These are phyloP conservation scores for Piper longum DNA, from an alignment of 164 flowering plant species.

Conservation along the genomic window DNA sequence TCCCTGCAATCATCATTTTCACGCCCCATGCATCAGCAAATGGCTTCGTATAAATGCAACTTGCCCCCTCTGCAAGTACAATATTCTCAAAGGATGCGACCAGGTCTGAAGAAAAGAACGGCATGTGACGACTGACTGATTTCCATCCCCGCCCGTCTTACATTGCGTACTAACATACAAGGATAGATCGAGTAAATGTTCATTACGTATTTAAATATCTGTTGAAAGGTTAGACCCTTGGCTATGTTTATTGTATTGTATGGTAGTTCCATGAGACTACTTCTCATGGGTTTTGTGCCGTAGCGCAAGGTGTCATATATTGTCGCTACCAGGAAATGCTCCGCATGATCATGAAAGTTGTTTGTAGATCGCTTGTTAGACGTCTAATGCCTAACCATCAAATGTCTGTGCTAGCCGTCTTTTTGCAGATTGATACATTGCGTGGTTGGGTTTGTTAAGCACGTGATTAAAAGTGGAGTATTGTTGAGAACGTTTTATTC, in stretches of 20 bases:
- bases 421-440: too few species aligned
- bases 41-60: constrained; percentile 31
- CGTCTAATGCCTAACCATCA: too few species aligned
- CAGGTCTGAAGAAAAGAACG: constrained; percentile 11
- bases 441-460: too few species aligned
- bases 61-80: constrained; percentile 30
- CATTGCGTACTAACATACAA: not conserved
- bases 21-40: constrained; percentile 21
- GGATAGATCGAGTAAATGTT: not conserved
- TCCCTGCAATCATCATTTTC: constrained; percentile 27
- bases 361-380: too few species aligned
- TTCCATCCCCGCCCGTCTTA: not conserved
- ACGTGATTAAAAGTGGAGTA: too few species aligned
- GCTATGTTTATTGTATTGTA: not conserved
- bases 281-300: too few species aligned
- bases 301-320: too few species aligned
- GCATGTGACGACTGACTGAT: not conserved
- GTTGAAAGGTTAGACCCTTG: not conserved
- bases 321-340: too few species aligned
- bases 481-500: too few species aligned
- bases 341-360: too few species aligned
- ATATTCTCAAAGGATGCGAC: constrained; percentile 22
- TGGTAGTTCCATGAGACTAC: not conserved
- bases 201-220: not conserved
- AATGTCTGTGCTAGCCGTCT: too few species aligned